A percentile compares a stretch with the other conserved stretches of the same genome.
Evolutionary conservation across 2,329 filamentous ascomycete species (phyloP).

Genomic region (Nemania diffusa): DNA sequence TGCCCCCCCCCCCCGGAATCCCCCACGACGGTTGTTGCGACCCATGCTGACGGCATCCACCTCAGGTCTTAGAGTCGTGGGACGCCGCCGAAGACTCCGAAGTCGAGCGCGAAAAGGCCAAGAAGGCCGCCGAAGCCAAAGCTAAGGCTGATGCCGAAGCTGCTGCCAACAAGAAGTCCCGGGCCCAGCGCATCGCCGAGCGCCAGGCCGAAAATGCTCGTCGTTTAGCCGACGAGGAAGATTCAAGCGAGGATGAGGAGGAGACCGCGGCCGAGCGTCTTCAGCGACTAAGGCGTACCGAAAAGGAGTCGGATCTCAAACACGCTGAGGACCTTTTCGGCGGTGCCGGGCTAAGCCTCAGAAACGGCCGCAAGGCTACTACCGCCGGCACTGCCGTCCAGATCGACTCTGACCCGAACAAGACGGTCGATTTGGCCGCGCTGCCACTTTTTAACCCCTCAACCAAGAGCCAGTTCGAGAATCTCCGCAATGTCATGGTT

Average conservation of each 20-base stretch:
- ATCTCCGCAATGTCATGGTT: constrained; percentile 79
- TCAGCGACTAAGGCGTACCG: constrained; percentile 78
- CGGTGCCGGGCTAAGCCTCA: constrained; percentile 69
- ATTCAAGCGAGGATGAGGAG: constrained; percentile 70
- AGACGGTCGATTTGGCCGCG: constrained; percentile 81
- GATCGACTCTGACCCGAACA: constrained; percentile 79
- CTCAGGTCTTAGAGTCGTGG: constrained; percentile 92
- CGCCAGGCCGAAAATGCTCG: constrained; percentile 71
- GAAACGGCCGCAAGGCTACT: constrained; percentile 72
- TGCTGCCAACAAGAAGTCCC: constrained; percentile 90
- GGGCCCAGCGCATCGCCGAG: constrained; percentile 86
- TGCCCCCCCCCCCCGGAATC: constrained; percentile 2
- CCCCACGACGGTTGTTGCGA: constrained; percentile 14
- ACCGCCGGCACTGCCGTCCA: constrained; percentile 72
- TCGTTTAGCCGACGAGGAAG: constrained; percentile 62
- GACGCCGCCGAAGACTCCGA: constrained; percentile 97
- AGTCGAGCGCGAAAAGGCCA: constrained; percentile 93
- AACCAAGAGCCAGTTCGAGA: constrained; percentile 86
- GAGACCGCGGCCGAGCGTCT: constrained; percentile 79
- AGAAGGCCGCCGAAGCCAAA: constrained; percentile 85
- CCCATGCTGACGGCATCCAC: constrained; percentile 24
- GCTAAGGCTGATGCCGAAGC: constrained; percentile 90
- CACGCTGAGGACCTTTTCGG: constrained; percentile 94
- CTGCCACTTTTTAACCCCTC: constrained; percentile 89
- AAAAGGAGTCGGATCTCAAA: constrained; percentile 88